A percentile compares a stretch with the other conserved stretches of the same genome.
Evolutionary conservation across 1,284 basidiomycete genomes (phyloP).

Genomic region (Sphagnurus paluster): DNA sequence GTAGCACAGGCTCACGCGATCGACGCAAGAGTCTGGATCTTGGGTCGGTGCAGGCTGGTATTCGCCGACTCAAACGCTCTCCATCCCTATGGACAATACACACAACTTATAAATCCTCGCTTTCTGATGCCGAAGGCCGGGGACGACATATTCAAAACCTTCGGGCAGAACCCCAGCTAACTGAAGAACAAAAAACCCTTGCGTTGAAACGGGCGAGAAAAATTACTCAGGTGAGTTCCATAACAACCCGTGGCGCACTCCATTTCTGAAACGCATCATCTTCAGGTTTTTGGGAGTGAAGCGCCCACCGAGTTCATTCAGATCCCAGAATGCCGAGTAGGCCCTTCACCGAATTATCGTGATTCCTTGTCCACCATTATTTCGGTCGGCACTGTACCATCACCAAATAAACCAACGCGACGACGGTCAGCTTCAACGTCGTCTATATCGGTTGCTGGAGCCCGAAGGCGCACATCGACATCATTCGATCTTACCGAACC

Average conservation of each 20-base stretch:
- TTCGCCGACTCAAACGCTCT: conserved; percentile 17
- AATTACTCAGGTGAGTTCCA: conserved; percentile 12
- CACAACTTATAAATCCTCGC: background rate
- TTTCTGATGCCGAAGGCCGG: background rate
- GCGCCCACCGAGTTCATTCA: conserved; percentile 11
- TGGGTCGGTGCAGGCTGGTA: conserved; percentile 14
- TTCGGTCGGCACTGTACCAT: conserved; percentile 7
- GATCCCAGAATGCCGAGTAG: background rate
- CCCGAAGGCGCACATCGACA: conserved; percentile 1
- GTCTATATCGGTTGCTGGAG: conserved; percentile 1
- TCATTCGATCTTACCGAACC: conserved; percentile 3
- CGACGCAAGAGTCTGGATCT: conserved; percentile 16
- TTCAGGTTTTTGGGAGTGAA: conserved; percentile 19
- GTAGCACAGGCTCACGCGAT: background rate
- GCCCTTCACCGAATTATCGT: conserved; percentile 4
- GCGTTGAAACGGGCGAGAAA: conserved; percentile 16
- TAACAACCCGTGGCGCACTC: background rate
- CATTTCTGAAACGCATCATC: background rate
- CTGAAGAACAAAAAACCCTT: conserved; percentile 13
- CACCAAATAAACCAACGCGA: conserved; percentile 1
- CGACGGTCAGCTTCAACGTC: conserved; percentile 14
- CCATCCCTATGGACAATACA: conserved; percentile 11
- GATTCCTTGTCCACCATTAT: conserved; percentile 11
- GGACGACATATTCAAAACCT: conserved; percentile 7
- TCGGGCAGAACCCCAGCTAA: conserved; percentile 15